Evolutionary conservation across 805 yeast genomes (phyloP), one percentile per base, ranked within the genome.

Genomic region (Saccharomycodes ludwigii): DNA sequence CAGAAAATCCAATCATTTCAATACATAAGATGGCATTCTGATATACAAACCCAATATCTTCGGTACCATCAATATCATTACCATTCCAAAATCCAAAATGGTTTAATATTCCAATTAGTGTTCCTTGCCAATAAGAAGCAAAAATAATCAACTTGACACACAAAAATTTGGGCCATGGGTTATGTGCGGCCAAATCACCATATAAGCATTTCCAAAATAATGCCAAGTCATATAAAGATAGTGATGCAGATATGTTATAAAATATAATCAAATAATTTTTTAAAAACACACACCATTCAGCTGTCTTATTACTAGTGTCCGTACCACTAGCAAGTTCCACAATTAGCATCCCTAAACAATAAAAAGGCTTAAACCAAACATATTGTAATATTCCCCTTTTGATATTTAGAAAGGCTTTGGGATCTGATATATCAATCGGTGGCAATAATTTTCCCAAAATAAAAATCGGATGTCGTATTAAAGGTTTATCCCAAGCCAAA

Each of bases 121-220:
- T 58, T 0, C 93, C 84, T 51, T 91, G 98, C 99, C 99, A 91
- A 52, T 85, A 91, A n/a, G 95, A 81, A 16, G 95, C 97, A 64
- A 91, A 91, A 30, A 91, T 86, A 33, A 91, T 84, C 40, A 85
- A 65, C 49, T 91, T 91, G 29, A 91, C 94, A 58, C 96, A 85
- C 24, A 91, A 52, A 52, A 91, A 91, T 56, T 86, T 86, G 8
- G 93, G 85, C 70, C 91, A 75, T 3, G 97, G 97, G 33, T 82
- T 70, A 59, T 77, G 86, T 2, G 77, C 80, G 32, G 61, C 66
- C 42, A 91, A 63, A 44, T 86, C 96, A 2, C 48, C 50, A 58
- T 80, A 75, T n/a, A 91, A 61, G 42, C 94, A 82, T 48, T 73
- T 77, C 98, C 98, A 91, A 53, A 91, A 91, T 31, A 85, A 59